These are phyloP conservation scores for Catharanthus roseus DNA, from an alignment of 257 asterid genomes.

Conservation along the genomic window DNA sequence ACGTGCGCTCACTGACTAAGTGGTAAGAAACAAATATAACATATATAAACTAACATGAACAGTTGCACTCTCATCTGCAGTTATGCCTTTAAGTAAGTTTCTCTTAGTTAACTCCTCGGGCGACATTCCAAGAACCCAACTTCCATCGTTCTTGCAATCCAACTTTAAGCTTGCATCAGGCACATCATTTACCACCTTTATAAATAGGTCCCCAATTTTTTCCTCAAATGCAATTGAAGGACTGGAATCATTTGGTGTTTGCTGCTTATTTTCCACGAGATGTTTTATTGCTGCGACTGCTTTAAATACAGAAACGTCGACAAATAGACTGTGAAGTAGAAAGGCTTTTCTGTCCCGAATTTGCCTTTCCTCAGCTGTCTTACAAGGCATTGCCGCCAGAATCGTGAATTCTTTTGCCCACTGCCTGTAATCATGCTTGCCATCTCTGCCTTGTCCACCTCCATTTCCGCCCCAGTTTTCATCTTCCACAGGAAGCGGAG, in stretches of 20 bases:
- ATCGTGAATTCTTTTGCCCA: constrained; percentile 67
- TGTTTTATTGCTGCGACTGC: constrained; percentile 53
- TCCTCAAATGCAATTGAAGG: constrained; percentile 35
- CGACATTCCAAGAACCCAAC: constrained; percentile 51
- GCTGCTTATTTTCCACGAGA: constrained; percentile 27
- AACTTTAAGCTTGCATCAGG: constrained; percentile 55
- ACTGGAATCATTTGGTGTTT: constrained; percentile 15
- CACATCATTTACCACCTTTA: constrained; percentile 44
- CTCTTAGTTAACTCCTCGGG: constrained; percentile 50
- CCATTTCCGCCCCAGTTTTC: constrained; percentile 86
- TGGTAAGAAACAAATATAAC: not conserved
- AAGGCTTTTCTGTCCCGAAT: constrained; percentile 71
- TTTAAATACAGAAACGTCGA: constrained; percentile 63
- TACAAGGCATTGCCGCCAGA: constrained; percentile 75
- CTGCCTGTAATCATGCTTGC: constrained; percentile 41
- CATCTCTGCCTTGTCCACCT: constrained; percentile 68
- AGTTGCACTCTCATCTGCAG: constrained; percentile 78
- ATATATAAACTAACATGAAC: constrained; percentile 54
- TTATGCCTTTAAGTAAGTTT: constrained; percentile 73
- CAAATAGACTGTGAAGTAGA: constrained; percentile 66
- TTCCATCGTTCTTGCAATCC: constrained; percentile 62
- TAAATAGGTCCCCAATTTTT: constrained; percentile 52
- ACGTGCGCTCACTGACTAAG: no score
- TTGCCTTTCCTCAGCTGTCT: constrained; percentile 67
- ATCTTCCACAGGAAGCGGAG: constrained; percentile 66